Base-by-base conservation (phyloP, 2,329 filamentous ascomycete species). In the Nannizziopsis barbatae region DNA sequence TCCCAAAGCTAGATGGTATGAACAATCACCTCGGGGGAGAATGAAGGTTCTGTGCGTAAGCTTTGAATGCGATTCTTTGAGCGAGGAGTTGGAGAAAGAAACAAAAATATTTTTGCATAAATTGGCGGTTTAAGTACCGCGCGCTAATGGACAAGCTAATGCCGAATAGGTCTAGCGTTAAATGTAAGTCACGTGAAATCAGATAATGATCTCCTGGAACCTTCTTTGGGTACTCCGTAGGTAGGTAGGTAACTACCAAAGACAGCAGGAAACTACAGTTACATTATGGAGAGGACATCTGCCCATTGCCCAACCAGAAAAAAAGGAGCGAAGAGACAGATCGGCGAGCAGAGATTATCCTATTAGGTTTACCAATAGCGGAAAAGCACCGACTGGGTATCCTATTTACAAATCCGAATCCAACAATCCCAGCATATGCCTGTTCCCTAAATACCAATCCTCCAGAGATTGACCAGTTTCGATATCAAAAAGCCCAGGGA, bases 61-160 rank as follows among this genome's bases (percentile, higher is more conserved):
- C 90, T 95, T 95, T 84, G 88, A 94, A 81, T 84, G 89, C 90
- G 90, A 95, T 95, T 87, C 87, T 87, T 95, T 80, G 87, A 89
- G 77, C 89, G 89, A 95, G 87, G 81, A 84, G 82, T 81, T 79
- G 79, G 72, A 71, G 64, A 65, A 65, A 61, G 61, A 61, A 66
- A 65, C 63, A 65, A 44, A 43, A 30, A 45, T 46, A 15, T 18
- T 32, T 12, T 32, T 17, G 37, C 7, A 12, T 20, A 18, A 46
- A 40, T 20, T 20, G 38, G n/a, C 11, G 42, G 36, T 33, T 46
- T 46, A 39, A n/a, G 11, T 14, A 14, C 10, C 3, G 8, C 33
- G 11, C 5, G 17, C 17, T 27, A 27, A 7, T 7, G 7, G 7
- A 27, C 7, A 7, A 27, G 22, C 22, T 27, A 27, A 7, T 7